These are phyloP conservation scores for Aspergillus japonicus DNA, from an alignment of 2,329 filamentous ascomycete genomes.

Conservation along the genomic window DNA sequence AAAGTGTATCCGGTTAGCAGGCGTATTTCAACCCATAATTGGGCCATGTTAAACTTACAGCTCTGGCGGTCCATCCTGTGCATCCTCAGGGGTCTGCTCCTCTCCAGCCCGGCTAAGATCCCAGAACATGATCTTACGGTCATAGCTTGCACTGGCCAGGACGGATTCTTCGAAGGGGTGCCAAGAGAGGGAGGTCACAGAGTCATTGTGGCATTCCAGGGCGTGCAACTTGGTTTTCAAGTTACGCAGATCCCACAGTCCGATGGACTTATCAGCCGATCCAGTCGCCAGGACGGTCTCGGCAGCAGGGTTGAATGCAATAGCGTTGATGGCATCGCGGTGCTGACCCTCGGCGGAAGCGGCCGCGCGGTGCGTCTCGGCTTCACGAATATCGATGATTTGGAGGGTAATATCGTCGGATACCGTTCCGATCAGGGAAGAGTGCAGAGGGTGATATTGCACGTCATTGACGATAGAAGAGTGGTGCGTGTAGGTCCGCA, in stretches of 20 bases:
- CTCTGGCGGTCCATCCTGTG: constrained; percentile 91
- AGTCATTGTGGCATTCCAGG: constrained; percentile 81
- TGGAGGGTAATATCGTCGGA: constrained; percentile 94
- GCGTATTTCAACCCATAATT: background rate
- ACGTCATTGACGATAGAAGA: constrained; percentile 93
- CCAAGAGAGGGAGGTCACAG: constrained; percentile 91
- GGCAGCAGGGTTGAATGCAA: constrained; percentile 90
- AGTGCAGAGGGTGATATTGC: constrained; percentile 86
- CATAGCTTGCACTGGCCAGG: constrained; percentile 86
- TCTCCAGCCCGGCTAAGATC: constrained; percentile 88
- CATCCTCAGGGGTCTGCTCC: constrained; percentile 91
- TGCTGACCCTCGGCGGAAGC: constrained; percentile 73
- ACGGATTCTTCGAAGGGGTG: constrained; percentile 88
- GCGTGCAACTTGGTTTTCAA: constrained; percentile 86
- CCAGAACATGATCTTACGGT: constrained; percentile 94
- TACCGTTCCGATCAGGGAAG: constrained; percentile 83
- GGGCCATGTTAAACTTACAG: constrained; percentile 59
- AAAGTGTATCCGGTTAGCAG: constrained; percentile 9
- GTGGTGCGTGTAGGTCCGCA: constrained; percentile 80
- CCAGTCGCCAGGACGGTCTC: constrained; percentile 89
- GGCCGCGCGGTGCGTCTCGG: constrained; percentile 65
- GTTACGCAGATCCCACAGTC: constrained; percentile 91
- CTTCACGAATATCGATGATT: constrained; percentile 79
- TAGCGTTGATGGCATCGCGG: constrained; percentile 88
- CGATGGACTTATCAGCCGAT: constrained; percentile 92